Evolutionary conservation across 192 early-diverging fungal genomes (phyloP), one percentile per base, ranked within the genome.

Genomic region (Coemansia sp.): DNA sequence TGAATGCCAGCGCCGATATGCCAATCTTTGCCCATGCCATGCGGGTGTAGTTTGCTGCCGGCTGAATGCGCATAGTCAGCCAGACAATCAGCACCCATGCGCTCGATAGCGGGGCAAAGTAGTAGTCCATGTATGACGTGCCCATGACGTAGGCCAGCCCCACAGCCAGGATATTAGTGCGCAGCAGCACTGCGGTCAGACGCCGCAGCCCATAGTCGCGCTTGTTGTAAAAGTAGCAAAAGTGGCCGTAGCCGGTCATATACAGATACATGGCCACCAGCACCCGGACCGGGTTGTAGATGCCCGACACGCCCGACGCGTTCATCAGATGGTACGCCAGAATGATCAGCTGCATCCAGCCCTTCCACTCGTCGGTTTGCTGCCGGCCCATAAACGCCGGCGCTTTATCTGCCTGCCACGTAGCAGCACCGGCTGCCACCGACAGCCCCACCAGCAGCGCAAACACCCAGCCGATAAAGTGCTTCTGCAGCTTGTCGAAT

Each of bases 311-410:
- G 14, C 68, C 73, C 2, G 85, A 87, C 0, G 87, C 88, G 20
- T 84, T 87, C 40, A 81, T 66, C 59, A 84, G 81, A 60, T 91
- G 90, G 60, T 91, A 91, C 10, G 85, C 69, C 18, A 88, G 65
- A 39, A 87, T 83, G 14, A 76, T 48, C 2, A 90, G 58, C 75
- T 91, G 90, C 90, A 91, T 91, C 90, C 90, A 91, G 0, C 90
- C 90, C 59, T 88, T 88, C 90, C 90, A 91, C 65, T 91, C 90
- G 47, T 91, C 88, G 8, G 90, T 91, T 62, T 89, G 87, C 50
- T 85, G 81, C 28, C 90, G 82, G 60, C 83, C 86, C 51, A 91
- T 60, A 57, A 91, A 91, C 10, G 75, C 77, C 8, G 57, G 48
- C 51, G 79, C 76, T 1, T 43, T 30, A 6, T 36, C 28, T 15